Evolutionary conservation across 2,329 filamentous ascomycete species (phyloP), one percentile per base, ranked within the genome.

Genomic region (Raffaelea ambrosiae): DNA sequence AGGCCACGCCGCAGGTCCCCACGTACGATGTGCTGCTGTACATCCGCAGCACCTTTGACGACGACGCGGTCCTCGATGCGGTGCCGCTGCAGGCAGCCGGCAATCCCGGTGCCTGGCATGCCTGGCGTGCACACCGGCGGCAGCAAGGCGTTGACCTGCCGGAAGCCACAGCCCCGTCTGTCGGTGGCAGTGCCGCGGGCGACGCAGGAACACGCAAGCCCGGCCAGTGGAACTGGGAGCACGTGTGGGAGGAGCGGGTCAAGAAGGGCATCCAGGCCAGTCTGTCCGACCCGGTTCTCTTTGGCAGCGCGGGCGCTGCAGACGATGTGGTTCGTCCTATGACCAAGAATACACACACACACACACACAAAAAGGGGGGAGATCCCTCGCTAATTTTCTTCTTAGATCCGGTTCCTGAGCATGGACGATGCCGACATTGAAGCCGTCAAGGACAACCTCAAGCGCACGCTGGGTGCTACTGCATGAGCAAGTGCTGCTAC

Each of bases 141-240:
- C 57, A 76, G 65, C 47, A 48, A 9, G 43, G 47, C 10, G 48
- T 26, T 16, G 19, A 20, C 3, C 3, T 33, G 21, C 43, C n/a
- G 20, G 21, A 18, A 11, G n/a, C 13, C 18, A n/a, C n/a, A n/a
- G n/a, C n/a, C n/a, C n/a, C n/a, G n/a, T n/a, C n/a, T n/a, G 26
- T 4, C 14, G 41, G 9, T 16, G 39, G 39, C 4, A 13, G 3
- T 19, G 40, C 44, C 18, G 16, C 29, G 40, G 5, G 35, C 36
- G 16, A 31, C 20, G 33, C 22, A 23, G 11, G 23, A 13, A 35
- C 55, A 23, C 67, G 82, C 51, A 72, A 76, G 44, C 88, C 88
- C 0, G 86, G 85, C 7, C 85, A 95, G 58, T 97, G 91, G 91
- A 95, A 95, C 61, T 97, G 91, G 91, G 88, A 95, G 59, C 90